phyloP scores from a whole-genome alignment of 2,329 filamentous ascomycete genomes.

The Onygenales sp. region DNA sequence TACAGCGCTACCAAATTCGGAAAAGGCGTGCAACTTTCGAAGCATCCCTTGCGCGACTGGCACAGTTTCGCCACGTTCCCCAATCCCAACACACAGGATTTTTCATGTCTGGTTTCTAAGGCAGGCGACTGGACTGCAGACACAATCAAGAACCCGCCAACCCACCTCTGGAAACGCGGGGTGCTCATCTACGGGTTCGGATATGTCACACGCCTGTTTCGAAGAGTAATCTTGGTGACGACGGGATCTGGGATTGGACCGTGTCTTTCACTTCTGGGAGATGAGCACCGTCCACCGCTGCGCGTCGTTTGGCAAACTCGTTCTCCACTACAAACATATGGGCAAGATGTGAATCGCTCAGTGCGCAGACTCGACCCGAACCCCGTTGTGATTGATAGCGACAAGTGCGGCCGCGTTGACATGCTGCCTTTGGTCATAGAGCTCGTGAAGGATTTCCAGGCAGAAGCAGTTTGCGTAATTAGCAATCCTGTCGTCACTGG shows the following conservation, averaged over 20 bases:
- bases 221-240: constrained; percentile 55
- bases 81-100: constrained; percentile 46
- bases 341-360: constrained; percentile 44
- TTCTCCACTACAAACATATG: constrained; percentile 54
- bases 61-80: constrained; percentile 70
- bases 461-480: constrained; percentile 65
- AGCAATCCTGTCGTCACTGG: constrained; percentile 59
- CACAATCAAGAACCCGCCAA: constrained; percentile 53
- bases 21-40: constrained; percentile 51
- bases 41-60: constrained; percentile 58
- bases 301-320: constrained; percentile 63
- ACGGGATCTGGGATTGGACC: constrained; percentile 68
- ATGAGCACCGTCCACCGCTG: constrained; percentile 29
- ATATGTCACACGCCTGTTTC: constrained; percentile 57
- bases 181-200: constrained; percentile 59
- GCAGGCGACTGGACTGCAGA: constrained; percentile 65
- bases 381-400: constrained; percentile 60
- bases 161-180: constrained; percentile 57
- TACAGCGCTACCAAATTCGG: constrained; percentile 51
- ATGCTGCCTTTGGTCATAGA: constrained; percentile 48
- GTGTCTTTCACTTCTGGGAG: constrained; percentile 52
- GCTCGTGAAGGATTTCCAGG: constrained; percentile 36
- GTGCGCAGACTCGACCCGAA: constrained; percentile 51
- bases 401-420: constrained; percentile 49
- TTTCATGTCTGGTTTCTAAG: constrained; percentile 61